Base-by-base conservation (phyloP, 2,329 filamentous ascomycete genomes). In the Penicillium nordicum region DNA sequence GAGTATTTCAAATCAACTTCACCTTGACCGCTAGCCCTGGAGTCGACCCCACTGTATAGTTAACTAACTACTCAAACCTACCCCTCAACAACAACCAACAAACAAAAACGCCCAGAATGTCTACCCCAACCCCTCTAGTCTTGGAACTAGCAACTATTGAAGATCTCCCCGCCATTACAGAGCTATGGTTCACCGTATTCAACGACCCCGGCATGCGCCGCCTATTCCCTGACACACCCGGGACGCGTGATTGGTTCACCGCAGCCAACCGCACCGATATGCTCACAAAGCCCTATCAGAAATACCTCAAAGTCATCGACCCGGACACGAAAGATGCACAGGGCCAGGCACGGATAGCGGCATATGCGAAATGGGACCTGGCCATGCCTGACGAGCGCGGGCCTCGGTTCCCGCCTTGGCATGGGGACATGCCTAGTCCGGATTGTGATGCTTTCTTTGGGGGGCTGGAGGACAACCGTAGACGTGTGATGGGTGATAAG, bases 331-430 rank as follows among this genome's bases (percentile, higher is more conserved):
- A 44, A 5, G 59, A 62, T 9, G 41, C 42, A 3, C 43, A 58
- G 0, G 60, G 62, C 8, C 58, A 41, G 21, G 16, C 52, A 12
- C 62, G 62, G 21, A 55, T 71, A 18, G 56, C 62, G 37, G 66
- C 69, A 12, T 72, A 64, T 36, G 69, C 60, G 16, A 70, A 70
- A 57, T 72, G 69, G 69, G 68, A 70, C 42, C 30, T 66, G 16
- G 50, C 63, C 25, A 63, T 58, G 56, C 50, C 59, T 12, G 44
- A 67, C 9, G 59, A 68, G 32, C 63, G 69, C 12, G 69, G 67
- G 5, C 37, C 29, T 30, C 67, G 69, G 9, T 72, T 63, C 50
- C 66, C 68, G 6, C 60, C 68, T 27, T 72, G 67, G 67, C 60
- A 65, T 55, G 49, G 57, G 4, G 66, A 67, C 2, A 59, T 57